Evolutionary conservation across 1,284 basidiomycete species (phyloP).

Genomic region (Entoloma clypeatum): DNA sequence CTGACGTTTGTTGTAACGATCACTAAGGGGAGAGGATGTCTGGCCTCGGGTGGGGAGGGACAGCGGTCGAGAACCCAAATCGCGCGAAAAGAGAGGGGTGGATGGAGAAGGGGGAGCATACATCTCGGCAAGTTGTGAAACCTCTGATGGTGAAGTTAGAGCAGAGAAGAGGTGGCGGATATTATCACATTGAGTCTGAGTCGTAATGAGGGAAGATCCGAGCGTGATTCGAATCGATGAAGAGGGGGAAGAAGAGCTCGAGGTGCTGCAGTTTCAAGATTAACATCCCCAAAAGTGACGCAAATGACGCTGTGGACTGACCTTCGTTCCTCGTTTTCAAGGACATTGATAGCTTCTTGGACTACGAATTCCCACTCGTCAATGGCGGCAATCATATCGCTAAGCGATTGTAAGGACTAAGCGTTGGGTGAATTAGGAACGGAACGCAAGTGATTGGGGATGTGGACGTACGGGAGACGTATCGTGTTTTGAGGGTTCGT

Average conservation of each 20-base stretch:
- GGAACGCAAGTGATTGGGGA: slow-evolving; percentile 1
- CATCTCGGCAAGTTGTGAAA: slow-evolving; percentile 77
- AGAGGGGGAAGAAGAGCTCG: slow-evolving; percentile 46
- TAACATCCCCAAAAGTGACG: slow-evolving; percentile 7
- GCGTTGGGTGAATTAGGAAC: slow-evolving; percentile 4
- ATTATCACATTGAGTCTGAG: slow-evolving; percentile 74
- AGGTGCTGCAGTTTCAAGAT: slow-evolving; percentile 23
- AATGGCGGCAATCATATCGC: slow-evolving; percentile 62
- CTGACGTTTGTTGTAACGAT: slow-evolving; percentile 48
- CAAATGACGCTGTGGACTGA: slow-evolving; percentile 26
- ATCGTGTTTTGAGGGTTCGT: slow-evolving; percentile 41
- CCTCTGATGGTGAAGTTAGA: slow-evolving; percentile 61
- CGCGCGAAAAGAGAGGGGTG: slow-evolving; percentile 35
- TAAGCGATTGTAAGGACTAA: slow-evolving; percentile 59
- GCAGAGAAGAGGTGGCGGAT: slow-evolving; percentile 73
- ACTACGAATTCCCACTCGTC: slow-evolving; percentile 69
- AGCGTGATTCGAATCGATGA: slow-evolving; percentile 65
- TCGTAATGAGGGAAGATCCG: slow-evolving; percentile 66
- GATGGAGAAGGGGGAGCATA: slow-evolving; percentile 73
- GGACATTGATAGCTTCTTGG: slow-evolving; percentile 56
- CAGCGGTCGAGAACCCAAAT: slow-evolving; percentile 29
- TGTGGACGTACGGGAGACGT: slow-evolving; percentile 48
- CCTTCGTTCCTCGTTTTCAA: slow-evolving; percentile 70
- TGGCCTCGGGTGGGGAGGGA: slow-evolving; percentile 40
- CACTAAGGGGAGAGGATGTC: slow-evolving; percentile 20